These are phyloP conservation scores for Beauveria scarabaeidicola DNA, from an alignment of 2,329 filamentous ascomycete genomes.

Conservation along the genomic window DNA sequence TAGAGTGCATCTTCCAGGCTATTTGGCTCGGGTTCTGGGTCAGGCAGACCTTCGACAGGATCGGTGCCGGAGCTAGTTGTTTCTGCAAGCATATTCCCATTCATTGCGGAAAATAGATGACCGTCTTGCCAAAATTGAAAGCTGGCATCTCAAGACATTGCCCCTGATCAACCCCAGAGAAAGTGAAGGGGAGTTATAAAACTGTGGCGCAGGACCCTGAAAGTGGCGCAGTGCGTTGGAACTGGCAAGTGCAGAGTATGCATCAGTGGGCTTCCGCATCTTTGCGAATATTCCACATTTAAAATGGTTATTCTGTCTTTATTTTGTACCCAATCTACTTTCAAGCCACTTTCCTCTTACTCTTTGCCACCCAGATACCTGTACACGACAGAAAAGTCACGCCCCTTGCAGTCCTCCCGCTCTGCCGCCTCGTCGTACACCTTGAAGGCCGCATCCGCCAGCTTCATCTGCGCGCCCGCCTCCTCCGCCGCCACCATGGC, in stretches of 20 bases:
- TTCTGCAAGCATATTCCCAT: neutral
- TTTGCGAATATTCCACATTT: no score
- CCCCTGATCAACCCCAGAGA: neutral
- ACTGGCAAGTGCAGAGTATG: no score
- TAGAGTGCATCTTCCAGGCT: neutral
- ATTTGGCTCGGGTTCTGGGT: neutral
- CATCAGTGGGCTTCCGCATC: no score
- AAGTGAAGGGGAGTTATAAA: no score
- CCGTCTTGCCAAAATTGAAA: neutral
- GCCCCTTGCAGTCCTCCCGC: constrained; percentile 53
- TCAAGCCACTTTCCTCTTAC: constrained; percentile 5
- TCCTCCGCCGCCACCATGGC: constrained; percentile 65
- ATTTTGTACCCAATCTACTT: no score
- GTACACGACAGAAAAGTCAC: constrained; percentile 78
- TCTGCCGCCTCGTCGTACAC: constrained; percentile 62
- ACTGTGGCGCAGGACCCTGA: no score
- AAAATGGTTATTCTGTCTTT: no score
- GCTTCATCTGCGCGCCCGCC: constrained; percentile 54
- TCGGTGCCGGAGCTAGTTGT: neutral
- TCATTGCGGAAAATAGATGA: neutral
- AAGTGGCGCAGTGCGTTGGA: no score
- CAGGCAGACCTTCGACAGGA: neutral
- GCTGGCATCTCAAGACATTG: neutral
- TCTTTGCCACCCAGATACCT: constrained; percentile 55
- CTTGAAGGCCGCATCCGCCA: constrained; percentile 53